Base-by-base conservation (phyloP, 768 basidiomycete species). In the Hypholoma fasciculare region DNA sequence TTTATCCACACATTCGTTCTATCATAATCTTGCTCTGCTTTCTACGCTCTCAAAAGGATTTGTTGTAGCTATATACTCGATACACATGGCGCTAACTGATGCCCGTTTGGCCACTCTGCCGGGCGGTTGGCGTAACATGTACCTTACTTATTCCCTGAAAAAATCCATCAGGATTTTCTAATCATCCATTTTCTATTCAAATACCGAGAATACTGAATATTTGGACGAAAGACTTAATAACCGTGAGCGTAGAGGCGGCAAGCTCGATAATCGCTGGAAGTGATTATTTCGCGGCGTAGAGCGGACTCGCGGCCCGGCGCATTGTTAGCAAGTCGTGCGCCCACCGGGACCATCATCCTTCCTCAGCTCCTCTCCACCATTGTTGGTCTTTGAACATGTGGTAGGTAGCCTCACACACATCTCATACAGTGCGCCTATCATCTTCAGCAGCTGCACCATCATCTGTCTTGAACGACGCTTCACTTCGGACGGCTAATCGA, bases 331-430 rank as follows among this genome's bases (percentile, higher is more conserved):
- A n/a, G n/a, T n/a, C n/a, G n/a, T n/a, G n/a, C n/a, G n/a, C n/a
- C n/a, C n/a, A n/a, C n/a, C n/a, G n/a, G n/a, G n/a, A n/a, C n/a
- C n/a, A n/a, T n/a, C n/a, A n/a, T n/a, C n/a, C n/a, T n/a, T n/a
- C n/a, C n/a, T n/a, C n/a, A n/a, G n/a, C n/a, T n/a, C n/a, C n/a
- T n/a, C n/a, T n/a, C n/a, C n/a, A n/a, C n/a, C n/a, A n/a, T n/a
- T n/a, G n/a, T n/a, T n/a, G n/a, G n/a, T n/a, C 50, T 13, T 36
- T 26, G 51, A 58, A 39, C 23, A 65, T 65, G 64, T 65, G 64
- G 64, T 65, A 43, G 56, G 63, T 62, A 36, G n/a, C 36, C 42
- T 17, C 12, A 26, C 26, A 17, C 39, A 26, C 7, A 34, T 34
- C 23, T 44, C 12, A 13, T 39, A 23, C 37, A 49, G 19, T 44